Evolutionary conservation across 495 filamentous ascomycete genomes (phyloP).

Genomic region (Podospora pseudopauciseta): DNA sequence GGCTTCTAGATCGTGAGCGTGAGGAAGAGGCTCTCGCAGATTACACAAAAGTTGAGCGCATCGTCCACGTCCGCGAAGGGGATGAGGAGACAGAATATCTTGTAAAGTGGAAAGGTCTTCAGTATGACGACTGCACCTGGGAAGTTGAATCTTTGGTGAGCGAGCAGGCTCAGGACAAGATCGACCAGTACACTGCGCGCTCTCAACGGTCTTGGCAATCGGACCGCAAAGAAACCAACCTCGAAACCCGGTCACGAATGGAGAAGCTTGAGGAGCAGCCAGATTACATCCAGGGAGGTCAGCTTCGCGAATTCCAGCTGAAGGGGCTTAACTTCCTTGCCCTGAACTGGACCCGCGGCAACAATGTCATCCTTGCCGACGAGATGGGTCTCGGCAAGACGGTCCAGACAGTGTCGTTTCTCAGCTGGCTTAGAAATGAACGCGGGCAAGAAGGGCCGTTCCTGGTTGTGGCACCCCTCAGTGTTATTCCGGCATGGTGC

Average conservation of each 20-base stretch:
- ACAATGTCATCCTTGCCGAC: constrained; percentile 94
- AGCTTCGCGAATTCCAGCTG: constrained; percentile 90
- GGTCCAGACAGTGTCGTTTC: constrained; percentile 93
- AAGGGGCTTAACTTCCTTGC: constrained; percentile 91
- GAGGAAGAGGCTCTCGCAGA: constrained; percentile 79
- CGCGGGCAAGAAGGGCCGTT: constrained; percentile 89
- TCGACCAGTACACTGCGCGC: constrained; percentile 86
- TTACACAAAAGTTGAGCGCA: constrained; percentile 84
- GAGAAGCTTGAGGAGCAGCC: constrained; percentile 72
- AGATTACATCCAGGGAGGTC: constrained; percentile 75
- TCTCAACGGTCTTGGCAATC: constrained; percentile 71
- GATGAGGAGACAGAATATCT: constrained; percentile 79
- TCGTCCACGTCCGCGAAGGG: constrained; percentile 74
- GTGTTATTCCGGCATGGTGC: constrained; percentile 95
- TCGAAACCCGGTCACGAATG: constrained; percentile 68
- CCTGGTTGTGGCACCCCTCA: constrained; percentile 89
- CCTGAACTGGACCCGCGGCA: constrained; percentile 85
- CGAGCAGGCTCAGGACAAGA: constrained; percentile 73
- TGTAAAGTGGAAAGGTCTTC: constrained; percentile 88
- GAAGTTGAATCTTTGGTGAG: constrained; percentile 72
- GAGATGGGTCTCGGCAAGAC: constrained; percentile 99
- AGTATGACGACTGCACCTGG: constrained; percentile 94
- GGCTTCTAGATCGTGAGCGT: constrained; percentile 82
- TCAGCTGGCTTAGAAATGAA: constrained; percentile 96
- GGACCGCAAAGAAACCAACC: constrained; percentile 68